phyloP scores from a whole-genome alignment of 2,329 filamentous ascomycete genomes.

The Pleurostoma richardsiae region DNA sequence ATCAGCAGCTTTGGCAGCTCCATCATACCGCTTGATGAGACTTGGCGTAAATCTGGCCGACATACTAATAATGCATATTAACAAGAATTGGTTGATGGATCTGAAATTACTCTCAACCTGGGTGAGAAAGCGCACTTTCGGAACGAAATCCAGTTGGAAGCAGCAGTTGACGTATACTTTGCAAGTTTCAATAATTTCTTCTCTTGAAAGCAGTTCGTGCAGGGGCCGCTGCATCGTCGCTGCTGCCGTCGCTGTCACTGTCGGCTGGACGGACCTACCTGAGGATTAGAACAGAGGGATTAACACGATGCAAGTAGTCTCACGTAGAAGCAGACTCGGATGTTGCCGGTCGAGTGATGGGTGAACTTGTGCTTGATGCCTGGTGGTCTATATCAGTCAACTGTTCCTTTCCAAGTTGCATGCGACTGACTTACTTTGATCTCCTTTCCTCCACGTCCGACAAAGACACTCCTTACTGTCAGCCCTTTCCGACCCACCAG shows the following conservation, averaged over 20 bases:
- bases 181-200: slow-evolving; percentile 17
- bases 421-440: not conserved
- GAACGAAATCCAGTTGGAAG: slow-evolving; percentile 21
- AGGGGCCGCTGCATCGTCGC: not conserved
- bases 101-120: slow-evolving; percentile 9
- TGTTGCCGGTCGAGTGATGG: not conserved
- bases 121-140: slow-evolving; percentile 20
- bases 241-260: not conserved
- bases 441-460: not conserved
- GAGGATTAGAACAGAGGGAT: no score
- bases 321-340: not conserved
- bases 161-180: slow-evolving; percentile 17
- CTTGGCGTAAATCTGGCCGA: slow-evolving; percentile 18
- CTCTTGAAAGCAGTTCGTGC: slow-evolving; percentile 9
- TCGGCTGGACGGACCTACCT: no score
- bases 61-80: slow-evolving; percentile 16
- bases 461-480: not conserved
- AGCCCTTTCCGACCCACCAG: not conserved
- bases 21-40: slow-evolving; percentile 13
- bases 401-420: not conserved
- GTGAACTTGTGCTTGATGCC: not conserved
- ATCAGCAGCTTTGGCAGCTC: slow-evolving; percentile 13
- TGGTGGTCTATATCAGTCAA: not conserved
- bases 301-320: no score
- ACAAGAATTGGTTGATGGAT: slow-evolving; percentile 14